A percentile compares a stretch with the other conserved stretches of the same genome.
Evolutionary conservation across 345 rosid genomes (phyloP).

Genomic region (Gossypium mustelinum): DNA sequence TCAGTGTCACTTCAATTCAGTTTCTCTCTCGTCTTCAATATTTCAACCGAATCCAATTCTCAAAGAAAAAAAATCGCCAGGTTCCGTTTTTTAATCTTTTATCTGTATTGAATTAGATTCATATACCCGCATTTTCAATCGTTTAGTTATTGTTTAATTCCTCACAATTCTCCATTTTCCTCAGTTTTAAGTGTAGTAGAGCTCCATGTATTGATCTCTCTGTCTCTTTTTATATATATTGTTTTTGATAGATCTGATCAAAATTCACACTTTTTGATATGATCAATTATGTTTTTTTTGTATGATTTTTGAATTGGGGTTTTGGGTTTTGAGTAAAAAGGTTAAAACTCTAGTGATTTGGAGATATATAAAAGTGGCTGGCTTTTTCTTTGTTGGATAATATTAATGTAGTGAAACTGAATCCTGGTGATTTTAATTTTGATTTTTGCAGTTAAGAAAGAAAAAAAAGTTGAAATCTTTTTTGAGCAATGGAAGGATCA

Average conservation of each 20-base stretch:
- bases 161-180: neutral
- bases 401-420: neutral
- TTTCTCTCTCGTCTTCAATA: neutral
- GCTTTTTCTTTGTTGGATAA: slow-evolving; percentile 1
- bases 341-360: slow-evolving; percentile 9
- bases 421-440: neutral
- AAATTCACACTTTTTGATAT: neutral
- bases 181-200: neutral
- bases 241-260: neutral
- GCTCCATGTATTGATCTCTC: neutral
- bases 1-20: neutral
- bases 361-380: neutral
- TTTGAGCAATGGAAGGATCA: slow-evolving; percentile 58
- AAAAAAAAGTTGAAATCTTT: neutral
- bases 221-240: neutral
- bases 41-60: neutral
- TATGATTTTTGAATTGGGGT: neutral
- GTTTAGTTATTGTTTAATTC: neutral
- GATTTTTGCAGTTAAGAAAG: slow-evolving; percentile 3
- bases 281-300: neutral
- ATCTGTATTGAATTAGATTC: neutral
- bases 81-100: neutral
- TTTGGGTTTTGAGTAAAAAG: neutral
- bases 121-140: neutral
- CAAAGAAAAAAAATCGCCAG: neutral